Base-by-base conservation (phyloP, 495 filamentous ascomycete genomes). In the Hypoxylon trugodes region DNA sequence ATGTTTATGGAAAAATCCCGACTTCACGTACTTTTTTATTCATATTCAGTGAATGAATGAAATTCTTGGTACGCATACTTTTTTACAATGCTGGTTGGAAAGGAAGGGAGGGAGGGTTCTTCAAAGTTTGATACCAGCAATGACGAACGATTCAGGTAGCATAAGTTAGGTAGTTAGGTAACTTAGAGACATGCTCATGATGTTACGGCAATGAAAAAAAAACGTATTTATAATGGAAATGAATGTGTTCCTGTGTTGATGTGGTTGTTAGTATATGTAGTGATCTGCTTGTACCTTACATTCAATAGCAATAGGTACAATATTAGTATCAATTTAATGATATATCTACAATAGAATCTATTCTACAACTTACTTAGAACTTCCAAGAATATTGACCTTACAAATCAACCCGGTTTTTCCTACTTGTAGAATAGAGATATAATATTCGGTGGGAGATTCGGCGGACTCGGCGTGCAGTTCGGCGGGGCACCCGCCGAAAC, bases 131-230 rank as follows among this genome's bases (percentile, higher is more conserved):
- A 57, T 66, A 48, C 56, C 58, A 58, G 47, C 48, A 38, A 47
- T 52, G 48, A 58, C 25, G 64, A 43, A n/a, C n/a, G n/a, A 48
- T 54, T 33, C 57, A 48, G 46, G 53, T 62, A 67, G 64, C 64
- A 67, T 64, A 47, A 33, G 15, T 57, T 59, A 52, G 19, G 38
- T 58, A 48, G 50, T 56, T 59, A 50, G 45, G 50, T 30, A 30
- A 46, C 28, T 38, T 49, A 55, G 45, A 49, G 26, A 21, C 52
- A n/a, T n/a, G n/a, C n/a, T n/a, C n/a, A 62, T 53, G 58, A 67
- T 49, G 58, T 46, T 62, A 67, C 58, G 64, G 53, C 64, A 67
- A 67, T 62, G 58, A 59, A 45, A 66, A 59, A 45, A 66, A 48
- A 15, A 30, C 19, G 22, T 37, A 50, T 55, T 49, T 59, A 46